Conservation (phyloP, 129 eudicot species). For the Ambrosia trifida region DNA sequence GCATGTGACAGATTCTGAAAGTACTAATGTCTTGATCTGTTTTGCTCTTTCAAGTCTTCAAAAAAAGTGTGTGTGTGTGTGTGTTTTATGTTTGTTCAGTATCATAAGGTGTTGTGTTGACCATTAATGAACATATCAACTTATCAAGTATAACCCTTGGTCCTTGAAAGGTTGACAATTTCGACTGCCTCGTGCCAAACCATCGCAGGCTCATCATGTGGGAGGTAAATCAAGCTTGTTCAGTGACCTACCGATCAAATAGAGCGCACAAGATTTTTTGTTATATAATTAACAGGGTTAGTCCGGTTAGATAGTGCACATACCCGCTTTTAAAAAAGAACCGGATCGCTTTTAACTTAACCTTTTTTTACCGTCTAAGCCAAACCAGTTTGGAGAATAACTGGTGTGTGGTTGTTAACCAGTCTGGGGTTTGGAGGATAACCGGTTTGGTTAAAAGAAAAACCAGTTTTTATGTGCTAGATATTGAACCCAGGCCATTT, state of each 20-base stretch:
- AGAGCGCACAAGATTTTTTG: no score
- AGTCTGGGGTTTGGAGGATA: no score
- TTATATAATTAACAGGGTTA: no score
- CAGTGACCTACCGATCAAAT: not conserved
- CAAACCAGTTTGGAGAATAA: no score
- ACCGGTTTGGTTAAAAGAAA: no score
- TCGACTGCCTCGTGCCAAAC: not conserved
- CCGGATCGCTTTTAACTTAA: no score
- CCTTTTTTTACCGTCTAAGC: no score
- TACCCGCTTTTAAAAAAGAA: no score
- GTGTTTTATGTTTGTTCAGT: not conserved
- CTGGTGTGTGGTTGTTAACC: no score
- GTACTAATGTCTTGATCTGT: constrained; percentile 1
- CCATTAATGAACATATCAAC: not conserved
- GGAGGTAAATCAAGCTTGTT: not conserved
- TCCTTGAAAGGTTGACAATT: not conserved
- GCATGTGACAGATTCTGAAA: not conserved
- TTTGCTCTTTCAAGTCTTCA: not conserved
- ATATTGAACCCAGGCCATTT: no score
- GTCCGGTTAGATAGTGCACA: no score
- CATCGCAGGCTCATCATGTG: not conserved
- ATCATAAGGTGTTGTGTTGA: not conserved
- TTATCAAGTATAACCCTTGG: not conserved
- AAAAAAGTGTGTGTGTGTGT: not conserved
- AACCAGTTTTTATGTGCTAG: no score